Conservation (phyloP, 1,139 yeast species). For the Magnusiomyces magnusii region DNA sequence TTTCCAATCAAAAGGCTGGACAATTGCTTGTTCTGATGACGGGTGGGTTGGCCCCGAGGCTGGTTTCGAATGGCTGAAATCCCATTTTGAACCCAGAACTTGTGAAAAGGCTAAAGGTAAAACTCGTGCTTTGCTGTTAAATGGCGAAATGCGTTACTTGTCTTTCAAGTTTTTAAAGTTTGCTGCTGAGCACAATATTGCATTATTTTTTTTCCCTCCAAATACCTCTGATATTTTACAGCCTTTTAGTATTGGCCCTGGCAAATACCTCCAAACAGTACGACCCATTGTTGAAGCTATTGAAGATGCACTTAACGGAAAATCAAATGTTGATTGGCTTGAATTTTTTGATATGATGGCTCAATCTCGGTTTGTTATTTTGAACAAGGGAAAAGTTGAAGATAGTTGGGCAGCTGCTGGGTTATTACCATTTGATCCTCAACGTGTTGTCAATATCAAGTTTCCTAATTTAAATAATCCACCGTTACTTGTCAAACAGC, state of each 20-base stretch:
- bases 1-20: conserved; percentile 1
- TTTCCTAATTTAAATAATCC: conserved; percentile 2
- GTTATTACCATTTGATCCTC: conserved; percentile 1
- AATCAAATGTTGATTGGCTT: not conserved
- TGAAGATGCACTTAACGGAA: not conserved
- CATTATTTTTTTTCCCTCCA: conserved; percentile 7
- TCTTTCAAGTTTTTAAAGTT: conserved; percentile 11
- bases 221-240: not conserved
- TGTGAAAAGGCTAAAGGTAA: not conserved
- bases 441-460: not conserved
- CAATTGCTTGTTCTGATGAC: not conserved
- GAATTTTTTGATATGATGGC: conserved; percentile 1
- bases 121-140: conserved; percentile 5
- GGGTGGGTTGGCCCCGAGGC: conserved; percentile 1
- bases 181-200: conserved; percentile 7
- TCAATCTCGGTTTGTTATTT: not conserved
- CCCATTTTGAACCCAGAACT: conserved; percentile 7
- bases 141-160: conserved; percentile 16
- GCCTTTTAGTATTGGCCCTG: conserved; percentile 7
- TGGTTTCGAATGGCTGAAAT: conserved; percentile 3
- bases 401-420: conserved; percentile 1
- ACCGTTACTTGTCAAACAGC: not conserved
- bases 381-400: not conserved
- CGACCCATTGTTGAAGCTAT: not conserved
- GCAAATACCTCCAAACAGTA: not conserved